Evolutionary conservation across 2,329 filamentous ascomycete genomes (phyloP).

Genomic region (Annulohypoxylon truncatum): DNA sequence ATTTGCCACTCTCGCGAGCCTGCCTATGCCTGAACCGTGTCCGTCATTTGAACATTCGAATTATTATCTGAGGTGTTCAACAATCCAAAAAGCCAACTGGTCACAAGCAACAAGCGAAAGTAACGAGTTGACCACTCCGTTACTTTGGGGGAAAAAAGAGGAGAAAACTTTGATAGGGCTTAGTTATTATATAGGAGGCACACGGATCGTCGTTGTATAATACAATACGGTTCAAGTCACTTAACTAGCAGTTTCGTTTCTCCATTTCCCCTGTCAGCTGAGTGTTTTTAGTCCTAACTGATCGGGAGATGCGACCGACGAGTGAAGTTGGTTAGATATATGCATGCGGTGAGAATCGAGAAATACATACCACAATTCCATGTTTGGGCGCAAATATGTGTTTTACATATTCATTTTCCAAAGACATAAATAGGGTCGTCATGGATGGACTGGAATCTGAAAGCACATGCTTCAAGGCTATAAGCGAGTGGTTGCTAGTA

Average conservation of each 20-base stretch:
- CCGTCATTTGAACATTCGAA: neutral
- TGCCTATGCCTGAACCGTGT: neutral
- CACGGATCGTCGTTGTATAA: neutral
- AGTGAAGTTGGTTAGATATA: conserved; percentile 11
- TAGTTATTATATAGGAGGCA: neutral
- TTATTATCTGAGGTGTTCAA: neutral
- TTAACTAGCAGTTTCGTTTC: neutral
- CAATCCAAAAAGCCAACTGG: neutral
- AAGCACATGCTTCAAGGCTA: neutral
- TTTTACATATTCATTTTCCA: neutral
- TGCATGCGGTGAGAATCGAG: conserved; percentile 8
- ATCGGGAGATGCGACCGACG: conserved; percentile 13
- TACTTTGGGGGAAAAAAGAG: neutral
- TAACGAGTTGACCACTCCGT: neutral
- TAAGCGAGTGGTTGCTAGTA: conserved; percentile 9
- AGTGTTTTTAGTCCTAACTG: conserved; percentile 15
- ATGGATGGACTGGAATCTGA: neutral
- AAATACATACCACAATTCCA: neutral
- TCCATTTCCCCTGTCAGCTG: conserved; percentile 20
- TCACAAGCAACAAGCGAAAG: neutral
- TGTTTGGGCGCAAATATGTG: conserved; percentile 7
- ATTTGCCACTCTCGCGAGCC: conserved; percentile 2
- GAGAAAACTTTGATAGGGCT: neutral
- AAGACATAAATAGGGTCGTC: neutral
- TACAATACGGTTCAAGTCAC: conserved; percentile 6